These are phyloP conservation scores for Diospyros kaki DNA, from an alignment of 148 eudicot species.

Conservation along the genomic window DNA sequence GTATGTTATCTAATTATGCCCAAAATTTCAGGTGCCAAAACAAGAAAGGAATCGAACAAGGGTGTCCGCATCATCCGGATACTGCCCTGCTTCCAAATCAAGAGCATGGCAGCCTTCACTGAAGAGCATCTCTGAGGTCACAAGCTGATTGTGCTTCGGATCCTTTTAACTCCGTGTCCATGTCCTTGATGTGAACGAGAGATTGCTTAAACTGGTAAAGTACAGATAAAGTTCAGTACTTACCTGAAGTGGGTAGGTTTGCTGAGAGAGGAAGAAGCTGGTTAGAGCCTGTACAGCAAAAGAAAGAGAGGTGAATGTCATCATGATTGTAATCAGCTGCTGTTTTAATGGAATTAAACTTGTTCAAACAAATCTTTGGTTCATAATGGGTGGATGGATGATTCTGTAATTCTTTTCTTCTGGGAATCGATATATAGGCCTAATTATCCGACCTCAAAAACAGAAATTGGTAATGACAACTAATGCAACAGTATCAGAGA, in stretches of 20 bases:
- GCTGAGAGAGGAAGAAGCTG: background rate
- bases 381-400: background rate
- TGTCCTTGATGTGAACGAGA: slow-evolving; percentile 10
- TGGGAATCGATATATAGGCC: background rate
- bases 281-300: background rate
- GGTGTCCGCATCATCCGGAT: slow-evolving; percentile 28
- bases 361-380: background rate
- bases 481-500: too few relatives aligned
- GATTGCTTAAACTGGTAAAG: slow-evolving; percentile 15
- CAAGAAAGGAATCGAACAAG: slow-evolving; percentile 48
- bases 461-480: too few relatives aligned
- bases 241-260: background rate
- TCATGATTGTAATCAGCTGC: slow-evolving; percentile 6
- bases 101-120: slow-evolving; percentile 88
- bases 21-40: slow-evolving; percentile 49
- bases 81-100: slow-evolving; percentile 40
- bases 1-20: background rate
- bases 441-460: too few relatives aligned
- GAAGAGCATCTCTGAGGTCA: slow-evolving; percentile 76
- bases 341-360: slow-evolving; percentile 8
- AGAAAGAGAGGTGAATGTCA: background rate
- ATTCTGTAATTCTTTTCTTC: background rate
- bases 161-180: slow-evolving; percentile 9
- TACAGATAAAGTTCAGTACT: background rate
- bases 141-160: slow-evolving; percentile 42